phyloP scores from a whole-genome alignment of 805 yeast genomes.

The Jamesozyma spencerorum region DNA sequence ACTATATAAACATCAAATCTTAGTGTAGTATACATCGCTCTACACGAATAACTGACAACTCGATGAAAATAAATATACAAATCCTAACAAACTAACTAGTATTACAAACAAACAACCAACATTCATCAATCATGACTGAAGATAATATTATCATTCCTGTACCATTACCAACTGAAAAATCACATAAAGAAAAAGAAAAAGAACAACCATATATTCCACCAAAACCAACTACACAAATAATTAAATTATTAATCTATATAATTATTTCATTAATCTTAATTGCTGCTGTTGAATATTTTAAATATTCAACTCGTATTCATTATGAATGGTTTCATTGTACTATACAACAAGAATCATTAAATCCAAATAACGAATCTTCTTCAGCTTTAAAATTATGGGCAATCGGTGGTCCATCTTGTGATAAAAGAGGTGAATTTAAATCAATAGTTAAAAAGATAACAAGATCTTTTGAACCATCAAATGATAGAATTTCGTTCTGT shows the following conservation, averaged over 20 bases:
- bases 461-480: slow-evolving; percentile 34
- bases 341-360: slow-evolving; percentile 18
- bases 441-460: slow-evolving; percentile 33
- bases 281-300: slow-evolving; percentile 37
- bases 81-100: too few relatives aligned
- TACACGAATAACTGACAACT: too few relatives aligned
- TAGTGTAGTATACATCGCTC: too few relatives aligned
- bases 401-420: slow-evolving; percentile 38
- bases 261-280: slow-evolving; percentile 26
- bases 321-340: slow-evolving; percentile 41
- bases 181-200: too few relatives aligned
- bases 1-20: too few relatives aligned
- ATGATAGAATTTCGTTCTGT: slow-evolving; percentile 30
- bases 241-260: slow-evolving; percentile 3
- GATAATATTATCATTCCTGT: too few relatives aligned
- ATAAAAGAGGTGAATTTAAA: slow-evolving; percentile 36
- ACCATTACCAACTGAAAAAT: too few relatives aligned
- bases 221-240: neutral
- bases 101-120: too few relatives aligned
- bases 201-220: neutral
- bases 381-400: slow-evolving; percentile 30
- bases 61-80: too few relatives aligned
- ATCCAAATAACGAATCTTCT: slow-evolving; percentile 13
- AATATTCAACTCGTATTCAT: slow-evolving; percentile 32
- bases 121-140: too few relatives aligned